A percentile compares a stretch with the other conserved stretches of the same genome.
phyloP scores from a whole-genome alignment of 208 protist genomes.

The Trypanosoma scelopori region DNA sequence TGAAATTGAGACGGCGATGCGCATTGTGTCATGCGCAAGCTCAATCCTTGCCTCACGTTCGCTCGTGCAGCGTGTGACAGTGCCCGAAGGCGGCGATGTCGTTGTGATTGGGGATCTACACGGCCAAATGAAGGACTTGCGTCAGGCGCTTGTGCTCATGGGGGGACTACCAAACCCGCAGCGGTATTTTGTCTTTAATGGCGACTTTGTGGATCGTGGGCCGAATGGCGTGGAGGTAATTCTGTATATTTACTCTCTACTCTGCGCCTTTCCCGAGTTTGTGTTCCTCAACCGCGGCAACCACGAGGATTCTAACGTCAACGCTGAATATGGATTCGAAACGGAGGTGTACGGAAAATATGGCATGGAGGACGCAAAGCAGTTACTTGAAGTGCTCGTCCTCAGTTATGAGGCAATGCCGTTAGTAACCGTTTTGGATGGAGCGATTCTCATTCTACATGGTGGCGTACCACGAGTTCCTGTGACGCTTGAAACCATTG shows the following conservation, averaged over 20 bases:
- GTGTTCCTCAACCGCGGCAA: slow-evolving; percentile 93
- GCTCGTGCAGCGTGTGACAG: slow-evolving; percentile 58
- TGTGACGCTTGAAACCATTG: slow-evolving; percentile 76
- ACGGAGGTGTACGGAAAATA: slow-evolving; percentile 72
- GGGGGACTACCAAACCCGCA: slow-evolving; percentile 47
- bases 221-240: slow-evolving; percentile 95
- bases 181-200: slow-evolving; percentile 96
- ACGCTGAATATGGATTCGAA: slow-evolving; percentile 84
- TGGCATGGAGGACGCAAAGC: slow-evolving; percentile 39
- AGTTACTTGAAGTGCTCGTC: slow-evolving; percentile 48
- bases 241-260: slow-evolving; percentile 71
- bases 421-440: slow-evolving; percentile 84
- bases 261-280: slow-evolving; percentile 74
- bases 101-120: slow-evolving; percentile 90
- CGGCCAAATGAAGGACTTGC: slow-evolving; percentile 87
- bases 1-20: slow-evolving; percentile 35
- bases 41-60: slow-evolving; percentile 35
- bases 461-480: slow-evolving; percentile 94
- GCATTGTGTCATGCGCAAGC: slow-evolving; percentile 52
- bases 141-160: slow-evolving; percentile 60
- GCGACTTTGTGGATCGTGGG: slow-evolving; percentile 99
- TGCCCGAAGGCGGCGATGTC: slow-evolving; percentile 50
- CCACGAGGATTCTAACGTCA: slow-evolving; percentile 87
- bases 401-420: slow-evolving; percentile 91
- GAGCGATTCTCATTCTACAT: slow-evolving; percentile 97